Conservation (phyloP, 371 early-diverging fungal genomes). For the Syncephalastrum monosporum region DNA sequence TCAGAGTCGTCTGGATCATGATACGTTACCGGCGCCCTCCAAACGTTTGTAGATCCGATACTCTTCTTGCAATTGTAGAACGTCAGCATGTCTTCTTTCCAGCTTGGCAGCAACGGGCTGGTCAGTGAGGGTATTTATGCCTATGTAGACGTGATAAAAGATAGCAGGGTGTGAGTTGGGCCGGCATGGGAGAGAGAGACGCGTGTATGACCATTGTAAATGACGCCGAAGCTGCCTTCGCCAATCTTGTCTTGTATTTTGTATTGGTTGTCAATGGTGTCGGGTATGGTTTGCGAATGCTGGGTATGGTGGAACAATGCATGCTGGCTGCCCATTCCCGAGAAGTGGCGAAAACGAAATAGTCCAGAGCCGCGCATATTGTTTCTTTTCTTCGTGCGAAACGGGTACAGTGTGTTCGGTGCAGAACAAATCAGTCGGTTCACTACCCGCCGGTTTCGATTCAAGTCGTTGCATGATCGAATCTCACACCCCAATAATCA, state of each 20-base stretch:
- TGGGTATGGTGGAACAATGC: background rate
- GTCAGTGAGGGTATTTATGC: conserved; percentile 7
- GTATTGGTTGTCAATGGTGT: conserved; percentile 9
- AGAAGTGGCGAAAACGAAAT: too few relatives aligned
- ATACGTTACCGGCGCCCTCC: conserved; percentile 11
- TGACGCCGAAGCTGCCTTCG: conserved; percentile 20
- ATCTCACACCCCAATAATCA: too few relatives aligned
- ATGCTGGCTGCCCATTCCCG: too few relatives aligned
- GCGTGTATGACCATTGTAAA: conserved; percentile 14
- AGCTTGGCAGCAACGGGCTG: conserved; percentile 14
- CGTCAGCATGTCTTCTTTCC: conserved; percentile 9
- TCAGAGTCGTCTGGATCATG: background rate
- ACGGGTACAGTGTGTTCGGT: too few relatives aligned
- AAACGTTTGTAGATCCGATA: conserved; percentile 10
- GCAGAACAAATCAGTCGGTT: too few relatives aligned
- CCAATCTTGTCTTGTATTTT: conserved; percentile 6
- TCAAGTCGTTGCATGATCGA: too few relatives aligned
- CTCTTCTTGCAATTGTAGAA: conserved; percentile 12
- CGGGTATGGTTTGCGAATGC: conserved; percentile 8
- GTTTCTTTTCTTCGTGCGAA: too few relatives aligned
- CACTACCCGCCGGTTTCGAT: too few relatives aligned
- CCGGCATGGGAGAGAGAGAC: background rate
- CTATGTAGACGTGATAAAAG: conserved; percentile 4
- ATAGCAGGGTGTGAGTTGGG: background rate
- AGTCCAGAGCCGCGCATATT: too few relatives aligned